phyloP scores from a whole-genome alignment of 2,329 filamentous ascomycete species.

The Chaetomiaceae sp. region DNA sequence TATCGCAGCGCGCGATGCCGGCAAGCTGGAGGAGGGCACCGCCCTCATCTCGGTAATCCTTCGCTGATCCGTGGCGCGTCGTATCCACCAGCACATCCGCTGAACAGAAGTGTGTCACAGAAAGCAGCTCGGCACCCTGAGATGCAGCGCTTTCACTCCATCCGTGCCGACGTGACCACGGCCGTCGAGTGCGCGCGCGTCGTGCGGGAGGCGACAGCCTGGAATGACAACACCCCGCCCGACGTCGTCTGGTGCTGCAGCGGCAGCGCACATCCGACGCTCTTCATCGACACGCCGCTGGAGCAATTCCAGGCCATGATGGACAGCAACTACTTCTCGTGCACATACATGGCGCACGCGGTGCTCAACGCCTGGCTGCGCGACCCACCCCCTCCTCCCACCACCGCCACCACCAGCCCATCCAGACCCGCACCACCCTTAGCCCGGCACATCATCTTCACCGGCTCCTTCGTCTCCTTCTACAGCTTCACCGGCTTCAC shows the following conservation, averaged over 20 bases:
- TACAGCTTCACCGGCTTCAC: slow-evolving; percentile 58
- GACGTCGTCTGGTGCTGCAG: slow-evolving; percentile 64
- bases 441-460: slow-evolving; percentile 60
- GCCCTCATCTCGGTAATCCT: slow-evolving; percentile 38
- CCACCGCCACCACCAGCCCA: neutral
- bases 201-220: slow-evolving; percentile 51
- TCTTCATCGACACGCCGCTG: slow-evolving; percentile 33
- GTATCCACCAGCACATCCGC: neutral
- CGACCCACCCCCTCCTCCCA: neutral
- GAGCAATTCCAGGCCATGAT: slow-evolving; percentile 31
- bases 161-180: slow-evolving; percentile 59
- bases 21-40: slow-evolving; percentile 53
- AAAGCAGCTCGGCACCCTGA: slow-evolving; percentile 43
- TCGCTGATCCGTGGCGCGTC: neutral
- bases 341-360: slow-evolving; percentile 34
- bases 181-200: slow-evolving; percentile 51
- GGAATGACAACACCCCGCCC: slow-evolving; percentile 53
- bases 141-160: slow-evolving; percentile 56
- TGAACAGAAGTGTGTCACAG: slow-evolving; percentile 18
- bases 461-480: slow-evolving; percentile 56
- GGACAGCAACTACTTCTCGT: slow-evolving; percentile 37
- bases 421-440: neutral
- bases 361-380: slow-evolving; percentile 27
- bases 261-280: slow-evolving; percentile 51
- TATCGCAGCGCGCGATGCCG: slow-evolving; percentile 57